phyloP scores from a whole-genome alignment of 2,329 filamentous ascomycete genomes.

The Aspergillus carbonarius region DNA sequence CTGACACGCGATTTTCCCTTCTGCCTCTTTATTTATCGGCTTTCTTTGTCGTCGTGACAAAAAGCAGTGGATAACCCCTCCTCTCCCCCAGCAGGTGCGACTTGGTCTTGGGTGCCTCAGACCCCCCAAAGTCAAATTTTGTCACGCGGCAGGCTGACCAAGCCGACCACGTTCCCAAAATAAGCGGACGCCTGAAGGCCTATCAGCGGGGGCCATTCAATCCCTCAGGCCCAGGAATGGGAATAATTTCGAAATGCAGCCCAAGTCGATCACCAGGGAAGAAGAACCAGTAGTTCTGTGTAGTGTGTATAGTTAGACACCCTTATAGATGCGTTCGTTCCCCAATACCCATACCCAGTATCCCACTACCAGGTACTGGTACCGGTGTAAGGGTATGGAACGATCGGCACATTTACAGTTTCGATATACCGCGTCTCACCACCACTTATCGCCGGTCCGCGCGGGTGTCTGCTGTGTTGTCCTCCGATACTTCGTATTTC shows the following conservation, averaged over 20 bases:
- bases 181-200: neutral
- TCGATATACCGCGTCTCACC: conserved; percentile 8
- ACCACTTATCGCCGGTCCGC: neutral
- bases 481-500: neutral
- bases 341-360: neutral
- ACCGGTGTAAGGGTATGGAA: conserved; percentile 9
- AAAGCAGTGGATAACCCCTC: too few relatives aligned
- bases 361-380: neutral
- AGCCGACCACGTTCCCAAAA: conserved; percentile 8
- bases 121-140: conserved; percentile 11
- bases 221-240: neutral
- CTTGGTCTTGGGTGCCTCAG: neutral
- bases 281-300: neutral
- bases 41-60: neutral
- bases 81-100: neutral
- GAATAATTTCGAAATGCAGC: neutral
- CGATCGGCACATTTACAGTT: conserved; percentile 9
- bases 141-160: conserved; percentile 11
- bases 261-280: neutral
- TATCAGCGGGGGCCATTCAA: neutral
- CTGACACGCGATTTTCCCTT: neutral
- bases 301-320: neutral
- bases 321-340: neutral
- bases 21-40: neutral
- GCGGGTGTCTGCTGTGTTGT: neutral